Evolutionary conservation across 2,329 filamentous ascomycete species (phyloP).

Genomic region (Ophiostoma montium): DNA sequence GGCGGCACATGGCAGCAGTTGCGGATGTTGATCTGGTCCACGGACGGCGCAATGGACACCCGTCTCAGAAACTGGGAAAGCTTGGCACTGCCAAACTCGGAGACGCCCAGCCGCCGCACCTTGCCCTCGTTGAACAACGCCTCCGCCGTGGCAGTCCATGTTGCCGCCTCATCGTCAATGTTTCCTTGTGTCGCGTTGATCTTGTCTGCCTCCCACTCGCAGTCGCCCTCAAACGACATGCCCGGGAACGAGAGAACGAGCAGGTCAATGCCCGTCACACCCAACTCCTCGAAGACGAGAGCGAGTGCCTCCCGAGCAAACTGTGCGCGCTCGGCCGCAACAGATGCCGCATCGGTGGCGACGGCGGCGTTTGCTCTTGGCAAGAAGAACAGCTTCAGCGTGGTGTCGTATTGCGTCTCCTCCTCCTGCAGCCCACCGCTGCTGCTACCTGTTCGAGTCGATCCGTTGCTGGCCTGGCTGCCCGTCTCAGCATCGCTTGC

Average conservation of each 20-base stretch:
- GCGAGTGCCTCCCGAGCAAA: slow-evolving; percentile 68
- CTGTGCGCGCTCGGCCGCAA: slow-evolving; percentile 46
- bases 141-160: slow-evolving; percentile 58
- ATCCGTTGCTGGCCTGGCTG: slow-evolving; percentile 1
- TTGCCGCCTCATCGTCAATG: slow-evolving; percentile 51
- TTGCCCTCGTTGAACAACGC: slow-evolving; percentile 54
- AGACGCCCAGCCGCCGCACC: slow-evolving; percentile 65
- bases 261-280: slow-evolving; percentile 63
- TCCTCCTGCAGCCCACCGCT: slow-evolving; percentile 52
- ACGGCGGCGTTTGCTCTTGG: slow-evolving; percentile 44
- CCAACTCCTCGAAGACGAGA: slow-evolving; percentile 67
- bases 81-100: slow-evolving; percentile 82
- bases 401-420: slow-evolving; percentile 77
- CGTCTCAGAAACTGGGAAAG: slow-evolving; percentile 61
- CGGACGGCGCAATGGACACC: slow-evolving; percentile 58
- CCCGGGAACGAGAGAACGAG: slow-evolving; percentile 88
- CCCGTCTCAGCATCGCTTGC: neutral
- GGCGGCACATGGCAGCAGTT: slow-evolving; percentile 95
- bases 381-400: slow-evolving; percentile 88
- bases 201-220: slow-evolving; percentile 61
- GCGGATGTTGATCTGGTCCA: slow-evolving; percentile 91
- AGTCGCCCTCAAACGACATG: slow-evolving; percentile 84
- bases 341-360: slow-evolving; percentile 41
- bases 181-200: slow-evolving; percentile 46
- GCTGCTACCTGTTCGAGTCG: slow-evolving; percentile 2